These are phyloP conservation scores for Astraeus odoratus DNA, from an alignment of 768 basidiomycete genomes.

Conservation along the genomic window DNA sequence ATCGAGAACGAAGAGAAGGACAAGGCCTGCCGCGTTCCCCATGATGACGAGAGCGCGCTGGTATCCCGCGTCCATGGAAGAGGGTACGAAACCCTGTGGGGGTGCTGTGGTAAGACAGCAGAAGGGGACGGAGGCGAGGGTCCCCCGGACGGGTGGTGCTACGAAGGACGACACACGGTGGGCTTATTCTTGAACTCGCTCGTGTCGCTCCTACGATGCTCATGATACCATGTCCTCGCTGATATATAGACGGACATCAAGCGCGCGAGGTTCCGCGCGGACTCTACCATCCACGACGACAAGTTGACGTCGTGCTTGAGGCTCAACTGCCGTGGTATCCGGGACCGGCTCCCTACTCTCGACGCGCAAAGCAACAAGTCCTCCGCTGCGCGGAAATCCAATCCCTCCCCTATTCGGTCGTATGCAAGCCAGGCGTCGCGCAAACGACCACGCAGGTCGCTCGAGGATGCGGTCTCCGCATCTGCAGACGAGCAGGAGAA, in stretches of 20 bases:
- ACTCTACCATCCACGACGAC: slow-evolving; percentile 59
- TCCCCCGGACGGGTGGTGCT: slow-evolving; percentile 84
- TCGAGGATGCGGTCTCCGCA: slow-evolving; percentile 16
- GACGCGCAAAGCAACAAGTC: background rate
- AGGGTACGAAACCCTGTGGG: slow-evolving; percentile 53
- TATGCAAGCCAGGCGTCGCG: slow-evolving; percentile 12
- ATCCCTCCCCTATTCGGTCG: slow-evolving; percentile 19
- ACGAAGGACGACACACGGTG: slow-evolving; percentile 74
- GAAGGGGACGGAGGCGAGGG: slow-evolving; percentile 78
- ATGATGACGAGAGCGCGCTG: slow-evolving; percentile 76
- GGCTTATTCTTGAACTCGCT: background rate
- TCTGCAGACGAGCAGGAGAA: slow-evolving; percentile 9
- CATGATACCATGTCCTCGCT: background rate
- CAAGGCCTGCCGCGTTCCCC: slow-evolving; percentile 58
- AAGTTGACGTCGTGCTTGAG: slow-evolving; percentile 57
- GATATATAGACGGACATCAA: slow-evolving; percentile 53
- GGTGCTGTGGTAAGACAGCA: slow-evolving; percentile 65
- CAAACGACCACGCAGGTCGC: slow-evolving; percentile 20
- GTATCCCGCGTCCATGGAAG: slow-evolving; percentile 51
- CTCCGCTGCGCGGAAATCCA: slow-evolving; percentile 17
- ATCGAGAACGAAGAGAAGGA: slow-evolving; percentile 61
- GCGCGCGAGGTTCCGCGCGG: slow-evolving; percentile 73
- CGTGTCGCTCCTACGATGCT: background rate
- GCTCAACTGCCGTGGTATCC: slow-evolving; percentile 46
- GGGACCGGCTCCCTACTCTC: slow-evolving; percentile 12